Percentiles rank a stretch among this genome's conserved stretches.
Evolutionary conservation across 2,329 filamentous ascomycete species (phyloP).

Genomic region (Fusarium dimerum): DNA sequence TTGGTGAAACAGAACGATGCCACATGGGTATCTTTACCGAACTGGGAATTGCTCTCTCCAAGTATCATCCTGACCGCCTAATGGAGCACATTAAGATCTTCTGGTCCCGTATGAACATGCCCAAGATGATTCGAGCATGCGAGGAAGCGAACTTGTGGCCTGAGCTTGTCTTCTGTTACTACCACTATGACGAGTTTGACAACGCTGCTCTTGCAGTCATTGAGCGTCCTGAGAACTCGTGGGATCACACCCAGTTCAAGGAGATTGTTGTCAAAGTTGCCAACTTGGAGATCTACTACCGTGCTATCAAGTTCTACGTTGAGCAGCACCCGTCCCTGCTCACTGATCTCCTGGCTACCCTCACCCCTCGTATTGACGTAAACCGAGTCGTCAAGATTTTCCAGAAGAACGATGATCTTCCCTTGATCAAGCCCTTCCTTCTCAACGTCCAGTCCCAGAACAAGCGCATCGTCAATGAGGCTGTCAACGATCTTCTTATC

Average conservation of each 20-base stretch:
- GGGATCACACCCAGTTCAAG: slow-evolving; percentile 99
- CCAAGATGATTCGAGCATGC: slow-evolving; percentile 90
- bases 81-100: slow-evolving; percentile 99
- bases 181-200: slow-evolving; percentile 97
- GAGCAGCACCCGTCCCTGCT: slow-evolving; percentile 94
- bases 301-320: slow-evolving; percentile 93
- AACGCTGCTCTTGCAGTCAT: slow-evolving; percentile 97
- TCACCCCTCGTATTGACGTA: slow-evolving; percentile 94
- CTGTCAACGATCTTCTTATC: slow-evolving; percentile 95
- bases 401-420: slow-evolving; percentile 96
- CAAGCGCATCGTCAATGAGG: slow-evolving; percentile 97
- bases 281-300: slow-evolving; percentile 99
- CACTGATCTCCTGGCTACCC: slow-evolving; percentile 89
- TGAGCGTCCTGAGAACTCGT: slow-evolving; percentile 94
- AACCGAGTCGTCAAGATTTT: slow-evolving; percentile 99
- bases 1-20: too few relatives aligned
- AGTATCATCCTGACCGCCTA: slow-evolving; percentile 91
- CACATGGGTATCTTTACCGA: slow-evolving; percentile 99
- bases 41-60: slow-evolving; percentile 86
- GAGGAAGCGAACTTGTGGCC: slow-evolving; percentile 97
- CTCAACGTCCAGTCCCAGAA: slow-evolving; percentile 96
- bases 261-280: slow-evolving; percentile 97
- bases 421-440: slow-evolving; percentile 97
- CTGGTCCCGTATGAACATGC: slow-evolving; percentile 97
- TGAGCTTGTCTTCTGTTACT: slow-evolving; percentile 96